Percentiles rank a stretch among this genome's conserved stretches.
phyloP scores from a whole-genome alignment of 192 early-diverging fungal genomes.

The Backusella sp. region DNA sequence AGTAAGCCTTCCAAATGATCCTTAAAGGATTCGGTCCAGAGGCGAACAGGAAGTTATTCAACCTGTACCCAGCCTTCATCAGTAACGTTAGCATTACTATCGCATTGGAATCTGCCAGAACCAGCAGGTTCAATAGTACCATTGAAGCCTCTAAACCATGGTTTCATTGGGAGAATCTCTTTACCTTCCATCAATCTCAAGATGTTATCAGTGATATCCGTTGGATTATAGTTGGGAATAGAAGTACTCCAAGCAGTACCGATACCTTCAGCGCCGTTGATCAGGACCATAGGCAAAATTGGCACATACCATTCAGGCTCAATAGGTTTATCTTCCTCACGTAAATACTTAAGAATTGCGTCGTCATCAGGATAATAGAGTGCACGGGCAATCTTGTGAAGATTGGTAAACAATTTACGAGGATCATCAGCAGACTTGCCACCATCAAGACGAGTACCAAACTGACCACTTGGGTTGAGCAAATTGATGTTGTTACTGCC shows the following conservation, averaged over 20 bases:
- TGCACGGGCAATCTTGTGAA: conserved; percentile 68
- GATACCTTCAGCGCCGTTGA: conserved; percentile 95
- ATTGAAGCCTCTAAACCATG: conserved; percentile 95
- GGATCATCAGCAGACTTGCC: conserved; percentile 92
- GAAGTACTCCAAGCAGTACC: conserved; percentile 87
- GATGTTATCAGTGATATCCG: conserved; percentile 86
- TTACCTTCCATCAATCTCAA: conserved; percentile 74
- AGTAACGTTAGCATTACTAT: conserved; percentile 66
- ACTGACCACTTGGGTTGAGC: conserved; percentile 83
- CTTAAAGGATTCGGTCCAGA: conserved; percentile 91
- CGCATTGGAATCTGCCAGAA: conserved; percentile 61
- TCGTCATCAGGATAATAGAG: conserved; percentile 87
- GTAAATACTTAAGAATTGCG: conserved; percentile 74
- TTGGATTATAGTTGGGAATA: conserved; percentile 87
- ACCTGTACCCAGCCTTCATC: conserved; percentile 80
- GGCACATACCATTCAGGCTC: conserved; percentile 97
- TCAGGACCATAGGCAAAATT: conserved; percentile 89
- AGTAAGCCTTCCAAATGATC: conserved; percentile 65
- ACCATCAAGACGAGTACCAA: conserved; percentile 87
- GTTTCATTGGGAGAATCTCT: conserved; percentile 69
- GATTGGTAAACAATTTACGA: conserved; percentile 92
- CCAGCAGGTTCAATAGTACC: conserved; percentile 67
- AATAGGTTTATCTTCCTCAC: conserved; percentile 87
- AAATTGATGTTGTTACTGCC: conserved; percentile 94
- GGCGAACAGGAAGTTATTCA: conserved; percentile 84